phyloP scores from a whole-genome alignment of 495 filamentous ascomycete genomes.

The Parathielavia hyrcaniae region DNA sequence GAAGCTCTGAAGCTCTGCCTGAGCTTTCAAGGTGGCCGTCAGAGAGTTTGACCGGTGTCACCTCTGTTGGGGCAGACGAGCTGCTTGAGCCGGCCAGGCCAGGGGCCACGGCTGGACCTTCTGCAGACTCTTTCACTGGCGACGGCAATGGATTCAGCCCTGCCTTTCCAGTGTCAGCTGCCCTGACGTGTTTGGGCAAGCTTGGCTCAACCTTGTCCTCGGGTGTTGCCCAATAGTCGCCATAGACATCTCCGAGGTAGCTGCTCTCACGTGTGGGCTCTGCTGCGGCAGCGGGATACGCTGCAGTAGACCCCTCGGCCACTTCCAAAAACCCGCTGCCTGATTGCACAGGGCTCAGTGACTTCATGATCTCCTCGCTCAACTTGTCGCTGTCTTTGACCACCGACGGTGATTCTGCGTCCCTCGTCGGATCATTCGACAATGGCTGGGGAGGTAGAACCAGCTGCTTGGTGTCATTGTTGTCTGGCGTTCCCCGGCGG shows the following conservation, averaged over 20 bases:
- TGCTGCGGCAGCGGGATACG: constrained; percentile 26
- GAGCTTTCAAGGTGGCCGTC: neutral
- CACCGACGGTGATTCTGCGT: constrained; percentile 49
- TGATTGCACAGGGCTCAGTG: constrained; percentile 50
- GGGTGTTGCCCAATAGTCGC: constrained; percentile 37
- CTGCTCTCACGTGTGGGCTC: constrained; percentile 37
- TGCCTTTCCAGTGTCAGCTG: neutral
- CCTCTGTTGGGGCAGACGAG: neutral
- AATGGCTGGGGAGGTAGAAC: constrained; percentile 35
- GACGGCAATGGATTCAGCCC: neutral
- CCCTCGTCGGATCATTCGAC: constrained; percentile 49
- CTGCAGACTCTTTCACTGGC: neutral
- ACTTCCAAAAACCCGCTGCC: constrained; percentile 11
- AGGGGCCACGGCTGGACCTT: neutral
- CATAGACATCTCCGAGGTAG: constrained; percentile 43
- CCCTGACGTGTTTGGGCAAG: neutral
- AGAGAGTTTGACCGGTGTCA: neutral
- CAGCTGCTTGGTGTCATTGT: constrained; percentile 11
- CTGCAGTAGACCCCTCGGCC: constrained; percentile 11
- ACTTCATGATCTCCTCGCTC: constrained; percentile 73
- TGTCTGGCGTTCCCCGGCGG: constrained; percentile 24
- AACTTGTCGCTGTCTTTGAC: constrained; percentile 71
- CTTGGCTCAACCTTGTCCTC: constrained; percentile 24
- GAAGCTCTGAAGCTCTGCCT: neutral
- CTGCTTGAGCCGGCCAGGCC: neutral